Evolutionary conservation across 1,284 basidiomycete genomes (phyloP).

Genomic region (Melampsora americana): DNA sequence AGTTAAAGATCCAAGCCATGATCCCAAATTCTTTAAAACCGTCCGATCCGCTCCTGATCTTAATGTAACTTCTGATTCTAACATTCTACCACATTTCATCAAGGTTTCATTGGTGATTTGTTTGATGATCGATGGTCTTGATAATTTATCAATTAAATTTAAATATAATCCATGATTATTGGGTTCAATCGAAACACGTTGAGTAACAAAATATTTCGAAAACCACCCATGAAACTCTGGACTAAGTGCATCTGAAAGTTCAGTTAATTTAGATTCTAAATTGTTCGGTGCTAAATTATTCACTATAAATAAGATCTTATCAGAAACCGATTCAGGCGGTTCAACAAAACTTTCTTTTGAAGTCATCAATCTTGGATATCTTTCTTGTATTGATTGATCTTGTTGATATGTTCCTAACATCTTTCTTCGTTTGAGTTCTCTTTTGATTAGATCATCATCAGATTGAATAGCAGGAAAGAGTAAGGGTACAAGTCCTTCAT

Average conservation of each 20-base stretch:
- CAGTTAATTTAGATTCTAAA: conserved; percentile 77
- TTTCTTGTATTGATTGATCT: conserved; percentile 55
- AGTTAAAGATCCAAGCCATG: conserved; percentile 92
- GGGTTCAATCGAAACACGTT: conserved; percentile 90
- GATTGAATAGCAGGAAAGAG: conserved; percentile 30
- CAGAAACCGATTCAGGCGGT: conserved; percentile 82
- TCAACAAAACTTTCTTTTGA: conserved; percentile 62
- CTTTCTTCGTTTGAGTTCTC: conserved; percentile 37
- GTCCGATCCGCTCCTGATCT: conserved; percentile 79
- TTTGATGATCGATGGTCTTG: conserved; percentile 62
- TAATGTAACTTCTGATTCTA: conserved; percentile 89
- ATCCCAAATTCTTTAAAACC: conserved; percentile 86
- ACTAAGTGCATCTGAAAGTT: conserved; percentile 77
- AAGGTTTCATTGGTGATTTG: conserved; percentile 89
- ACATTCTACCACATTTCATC: conserved; percentile 74
- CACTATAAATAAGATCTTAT: conserved; percentile 94
- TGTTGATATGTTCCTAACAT: conserved; percentile 3
- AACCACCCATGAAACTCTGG: conserved; percentile 88
- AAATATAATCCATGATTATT: conserved; percentile 97
- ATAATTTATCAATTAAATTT: conserved; percentile 81
- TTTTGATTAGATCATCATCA: conserved; percentile 33
- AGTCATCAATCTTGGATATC: conserved; percentile 52
- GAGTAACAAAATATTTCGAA: conserved; percentile 92
- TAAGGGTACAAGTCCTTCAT: conserved; percentile 12
- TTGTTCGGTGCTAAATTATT: conserved; percentile 96